These are phyloP conservation scores for Tolypocladium tropicale DNA, from an alignment of 2,329 filamentous ascomycete genomes.

Conservation along the genomic window DNA sequence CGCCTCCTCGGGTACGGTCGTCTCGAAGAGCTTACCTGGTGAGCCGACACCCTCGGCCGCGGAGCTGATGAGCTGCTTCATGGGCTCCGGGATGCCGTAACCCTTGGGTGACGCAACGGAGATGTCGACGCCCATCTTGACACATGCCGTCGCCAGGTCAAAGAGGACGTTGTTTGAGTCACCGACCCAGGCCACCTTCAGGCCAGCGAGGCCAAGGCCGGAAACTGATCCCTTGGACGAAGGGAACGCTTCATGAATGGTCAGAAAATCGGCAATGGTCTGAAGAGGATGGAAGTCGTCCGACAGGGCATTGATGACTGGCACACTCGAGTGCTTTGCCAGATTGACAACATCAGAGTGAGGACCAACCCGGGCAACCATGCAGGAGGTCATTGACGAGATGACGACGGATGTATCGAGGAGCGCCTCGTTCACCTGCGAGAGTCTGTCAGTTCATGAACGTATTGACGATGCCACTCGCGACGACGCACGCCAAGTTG, in stretches of 20 bases:
- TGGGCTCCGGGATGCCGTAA: slow-evolving; percentile 68
- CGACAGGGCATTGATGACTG: slow-evolving; percentile 80
- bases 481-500: slow-evolving; percentile 65
- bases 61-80: slow-evolving; percentile 61
- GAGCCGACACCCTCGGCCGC: slow-evolving; percentile 46
- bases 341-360: slow-evolving; percentile 66
- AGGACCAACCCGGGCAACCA: slow-evolving; percentile 68
- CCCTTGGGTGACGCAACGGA: slow-evolving; percentile 77
- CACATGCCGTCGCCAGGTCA: slow-evolving; percentile 77
- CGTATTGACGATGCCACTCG: slow-evolving; percentile 1
- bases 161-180: slow-evolving; percentile 97
- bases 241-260: slow-evolving; percentile 70
- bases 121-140: slow-evolving; percentile 80
- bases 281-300: slow-evolving; percentile 91
- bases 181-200: slow-evolving; percentile 93
- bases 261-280: slow-evolving; percentile 87
- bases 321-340: slow-evolving; percentile 63
- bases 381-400: slow-evolving; percentile 82
- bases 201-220: slow-evolving; percentile 60
- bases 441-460: neutral
- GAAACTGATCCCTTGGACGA: slow-evolving; percentile 25
- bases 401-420: slow-evolving; percentile 87
- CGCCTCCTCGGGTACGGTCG: slow-evolving; percentile 71
- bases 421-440: slow-evolving; percentile 81
- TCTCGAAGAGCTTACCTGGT: slow-evolving; percentile 62